Evolutionary conservation across 2,329 filamentous ascomycete genomes (phyloP).

Genomic region (Amylocarpus encephaloides): DNA sequence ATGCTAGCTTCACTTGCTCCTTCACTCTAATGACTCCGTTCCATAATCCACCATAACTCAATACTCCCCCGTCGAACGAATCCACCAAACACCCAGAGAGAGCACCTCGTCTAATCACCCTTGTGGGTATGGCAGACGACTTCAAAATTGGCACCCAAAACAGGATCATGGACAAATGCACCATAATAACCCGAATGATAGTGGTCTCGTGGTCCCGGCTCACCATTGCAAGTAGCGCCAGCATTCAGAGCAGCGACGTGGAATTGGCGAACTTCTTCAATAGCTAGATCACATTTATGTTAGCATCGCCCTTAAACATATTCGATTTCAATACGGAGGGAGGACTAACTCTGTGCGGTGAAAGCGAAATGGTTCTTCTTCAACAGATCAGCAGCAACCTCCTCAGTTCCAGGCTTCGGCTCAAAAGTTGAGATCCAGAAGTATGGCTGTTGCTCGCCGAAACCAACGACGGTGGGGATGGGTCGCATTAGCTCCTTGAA

Average conservation of each 20-base stretch:
- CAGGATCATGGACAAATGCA: slow-evolving; percentile 16
- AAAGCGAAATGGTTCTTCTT: slow-evolving; percentile 17
- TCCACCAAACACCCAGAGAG: too few species aligned
- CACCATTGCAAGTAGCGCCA: slow-evolving; percentile 15
- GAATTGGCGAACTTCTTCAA: slow-evolving; percentile 14
- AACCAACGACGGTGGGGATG: slow-evolving; percentile 10
- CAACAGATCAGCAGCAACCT: neutral
- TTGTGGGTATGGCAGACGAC: slow-evolving; percentile 8
- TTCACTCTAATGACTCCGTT: too few species aligned
- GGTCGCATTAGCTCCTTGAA: slow-evolving; percentile 15
- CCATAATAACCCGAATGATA: slow-evolving; percentile 17
- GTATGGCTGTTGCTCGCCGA: slow-evolving; percentile 13
- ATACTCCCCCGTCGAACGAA: too few species aligned
- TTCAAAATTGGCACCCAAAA: slow-evolving; percentile 15
- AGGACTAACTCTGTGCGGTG: slow-evolving; percentile 11
- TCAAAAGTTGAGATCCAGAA: slow-evolving; percentile 11
- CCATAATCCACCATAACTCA: too few species aligned
- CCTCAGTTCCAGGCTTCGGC: neutral
- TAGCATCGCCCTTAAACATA: too few species aligned
- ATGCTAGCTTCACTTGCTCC: too few species aligned
- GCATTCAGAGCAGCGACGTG: slow-evolving; percentile 15
- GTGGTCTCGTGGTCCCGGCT: slow-evolving; percentile 9
- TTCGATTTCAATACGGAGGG: neutral
- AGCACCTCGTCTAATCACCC: too few species aligned
- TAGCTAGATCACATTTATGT: slow-evolving; percentile 1